phyloP scores from a whole-genome alignment of 352 stramenopile species.

The Aphanomyces astaci region DNA sequence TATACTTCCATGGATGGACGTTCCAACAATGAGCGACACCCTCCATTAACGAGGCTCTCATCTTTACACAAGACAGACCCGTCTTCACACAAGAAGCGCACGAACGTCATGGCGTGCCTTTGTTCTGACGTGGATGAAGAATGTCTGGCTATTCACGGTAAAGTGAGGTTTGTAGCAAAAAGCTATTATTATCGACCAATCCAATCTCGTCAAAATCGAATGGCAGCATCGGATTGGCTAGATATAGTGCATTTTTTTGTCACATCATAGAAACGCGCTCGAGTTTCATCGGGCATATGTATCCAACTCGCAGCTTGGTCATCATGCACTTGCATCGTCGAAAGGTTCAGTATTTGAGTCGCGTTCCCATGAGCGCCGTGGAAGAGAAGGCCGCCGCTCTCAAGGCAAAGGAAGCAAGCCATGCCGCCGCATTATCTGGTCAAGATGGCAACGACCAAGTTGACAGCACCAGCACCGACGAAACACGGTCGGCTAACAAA shows the following conservation, averaged over 20 bases:
- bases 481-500: background rate
- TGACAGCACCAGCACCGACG: background rate
- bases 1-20: no score
- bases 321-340: background rate
- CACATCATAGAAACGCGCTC: background rate
- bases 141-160: background rate
- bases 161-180: no score
- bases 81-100: no score
- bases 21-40: no score
- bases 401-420: background rate
- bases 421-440: background rate
- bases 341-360: slow-evolving; percentile 14
- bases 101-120: no score
- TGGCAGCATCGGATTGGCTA: slow-evolving; percentile 1
- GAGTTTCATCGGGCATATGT: background rate
- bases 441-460: background rate
- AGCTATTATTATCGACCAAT: background rate
- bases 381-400: slow-evolving; percentile 2
- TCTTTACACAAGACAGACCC: no score
- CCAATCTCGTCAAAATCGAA: background rate
- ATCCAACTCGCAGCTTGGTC: background rate
- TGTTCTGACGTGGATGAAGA: no score
- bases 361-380: background rate
- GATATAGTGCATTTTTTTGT: background rate
- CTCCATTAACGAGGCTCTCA: no score